Base-by-base conservation (phyloP, 2,329 filamentous ascomycete genomes). In the Pseudocercospora eumusae region DNA sequence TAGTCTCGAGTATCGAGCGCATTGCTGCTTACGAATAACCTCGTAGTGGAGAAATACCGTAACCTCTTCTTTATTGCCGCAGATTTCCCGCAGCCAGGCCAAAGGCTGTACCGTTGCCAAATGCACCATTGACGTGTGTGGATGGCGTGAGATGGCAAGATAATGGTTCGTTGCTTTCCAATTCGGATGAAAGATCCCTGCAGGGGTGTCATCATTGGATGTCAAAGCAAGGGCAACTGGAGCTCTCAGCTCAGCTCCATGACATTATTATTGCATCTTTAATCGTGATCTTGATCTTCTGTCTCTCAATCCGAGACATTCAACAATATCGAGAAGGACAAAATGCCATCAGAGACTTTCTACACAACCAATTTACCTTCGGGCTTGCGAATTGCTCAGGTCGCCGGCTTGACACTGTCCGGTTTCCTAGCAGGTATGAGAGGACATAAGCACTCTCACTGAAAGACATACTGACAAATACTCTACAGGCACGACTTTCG, bases 401-500 rank as follows among this genome's bases (percentile, higher is more conserved):
- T 79, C 9, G 69, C 83, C 5, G 81, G 82, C 60, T 77, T 87
- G 64, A 82, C 84, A 31, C 68, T 80, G 50, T 79, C 82, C 40
- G 78, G 81, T 21, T 78, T 80, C 59, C 69, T 82, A 2, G 70
- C 76, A n/a, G 78, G 79, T 79, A 18, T 65, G 49, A 72, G 57
- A 6, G n/a, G n/a, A 23, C 56, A n/a, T 25, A 7, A 23, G 11
- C 8, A 11, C 10, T 5, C 5, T 21, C 15, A 40, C 6, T 40
- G 4, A 7, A 52, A 11, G 13, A 10, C 7, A 15, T 40, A 40
- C 31, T 50, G 2, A 57, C 18, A n/a, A 27, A 3, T 10, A 15
- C 0, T 13, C 2, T n/a, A 45, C 75, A 76, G 77, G 62, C 66
- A 73, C 66, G 59, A 76, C 72, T 28, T 71, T 70, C 56, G 59